A percentile compares a stretch with the other conserved stretches of the same genome.
Evolutionary conservation across 805 yeast species (phyloP).

Genomic region (Candida easanensis): DNA sequence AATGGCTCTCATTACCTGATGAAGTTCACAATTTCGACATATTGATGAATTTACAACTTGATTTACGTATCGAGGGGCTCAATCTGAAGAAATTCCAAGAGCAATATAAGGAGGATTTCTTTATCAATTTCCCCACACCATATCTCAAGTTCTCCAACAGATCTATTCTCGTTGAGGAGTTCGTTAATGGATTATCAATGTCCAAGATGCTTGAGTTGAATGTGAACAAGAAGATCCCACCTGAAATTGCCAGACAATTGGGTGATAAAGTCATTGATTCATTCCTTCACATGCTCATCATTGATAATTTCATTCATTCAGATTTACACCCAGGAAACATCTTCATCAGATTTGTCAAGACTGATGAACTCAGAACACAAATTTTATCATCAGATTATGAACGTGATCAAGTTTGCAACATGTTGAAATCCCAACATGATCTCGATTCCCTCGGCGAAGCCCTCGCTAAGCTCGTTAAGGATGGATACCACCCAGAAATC

Average conservation of each 20-base stretch:
- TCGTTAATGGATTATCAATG: slow-evolving; percentile 81
- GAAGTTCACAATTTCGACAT: slow-evolving; percentile 87
- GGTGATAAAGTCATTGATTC: slow-evolving; percentile 87
- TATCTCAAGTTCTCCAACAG: slow-evolving; percentile 62
- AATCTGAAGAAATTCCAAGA: slow-evolving; percentile 70
- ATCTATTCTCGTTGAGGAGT: slow-evolving; percentile 81
- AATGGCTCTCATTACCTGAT: slow-evolving; percentile 93
- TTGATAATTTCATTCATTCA: slow-evolving; percentile 94
- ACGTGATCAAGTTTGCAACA: slow-evolving; percentile 24
- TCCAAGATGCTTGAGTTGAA: slow-evolving; percentile 51
- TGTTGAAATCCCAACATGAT: slow-evolving; percentile 21
- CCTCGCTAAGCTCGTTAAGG: slow-evolving; percentile 44
- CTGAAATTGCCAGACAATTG: slow-evolving; percentile 58
- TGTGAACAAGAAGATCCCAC: slow-evolving; percentile 35
- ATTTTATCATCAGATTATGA: slow-evolving; percentile 22
- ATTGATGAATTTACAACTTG: slow-evolving; percentile 86
- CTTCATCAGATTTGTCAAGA: slow-evolving; percentile 65
- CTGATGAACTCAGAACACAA: slow-evolving; percentile 31
- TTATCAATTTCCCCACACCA: slow-evolving; percentile 80
- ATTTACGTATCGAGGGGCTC: slow-evolving; percentile 83
- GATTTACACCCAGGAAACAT: slow-evolving; percentile 98
- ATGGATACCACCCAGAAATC: slow-evolving; percentile 77
- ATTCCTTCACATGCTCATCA: slow-evolving; percentile 85
- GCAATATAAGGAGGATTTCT: slow-evolving; percentile 56
- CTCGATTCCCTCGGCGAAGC: slow-evolving; percentile 43